Conservation (phyloP, 768 basidiomycete genomes). For the Mycena metata region DNA sequence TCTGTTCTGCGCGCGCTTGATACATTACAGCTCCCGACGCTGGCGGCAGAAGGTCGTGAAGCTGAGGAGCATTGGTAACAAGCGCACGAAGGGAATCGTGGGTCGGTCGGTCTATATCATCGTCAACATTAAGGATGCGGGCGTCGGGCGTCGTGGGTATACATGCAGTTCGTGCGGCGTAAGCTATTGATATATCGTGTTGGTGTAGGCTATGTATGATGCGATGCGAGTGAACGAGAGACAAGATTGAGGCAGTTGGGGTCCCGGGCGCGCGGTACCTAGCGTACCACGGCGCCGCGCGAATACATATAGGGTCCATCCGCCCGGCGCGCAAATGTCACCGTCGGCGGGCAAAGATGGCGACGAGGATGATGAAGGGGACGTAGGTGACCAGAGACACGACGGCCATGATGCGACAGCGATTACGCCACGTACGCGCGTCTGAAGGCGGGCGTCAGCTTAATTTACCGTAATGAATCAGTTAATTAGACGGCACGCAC, state of each 20-base stretch:
- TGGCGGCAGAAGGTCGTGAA: too few species aligned
- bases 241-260: background rate
- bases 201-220: slow-evolving; percentile 23
- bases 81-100: too few species aligned
- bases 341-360: slow-evolving; percentile 53
- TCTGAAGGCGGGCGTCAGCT: slow-evolving; percentile 48
- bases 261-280: slow-evolving; percentile 16
- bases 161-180: slow-evolving; percentile 2
- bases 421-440: slow-evolving; percentile 64
- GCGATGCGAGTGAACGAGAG: slow-evolving; percentile 15
- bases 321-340: background rate
- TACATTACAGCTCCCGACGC: too few species aligned
- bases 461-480: background rate
- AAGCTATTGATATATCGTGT: slow-evolving; percentile 15
- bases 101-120: too few species aligned
- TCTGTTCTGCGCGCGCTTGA: too few species aligned
- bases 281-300: background rate
- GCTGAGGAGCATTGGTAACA: too few species aligned
- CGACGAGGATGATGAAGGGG: slow-evolving; percentile 68
- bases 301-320: background rate
- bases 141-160: background rate
- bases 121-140: too few species aligned
- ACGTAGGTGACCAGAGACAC: slow-evolving; percentile 67
- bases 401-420: slow-evolving; percentile 67
- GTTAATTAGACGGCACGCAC: slow-evolving; percentile 48